Evolutionary conservation across 495 filamentous ascomycete species (phyloP), one percentile per base, ranked within the genome.

Genomic region (Daldinia concentrica): DNA sequence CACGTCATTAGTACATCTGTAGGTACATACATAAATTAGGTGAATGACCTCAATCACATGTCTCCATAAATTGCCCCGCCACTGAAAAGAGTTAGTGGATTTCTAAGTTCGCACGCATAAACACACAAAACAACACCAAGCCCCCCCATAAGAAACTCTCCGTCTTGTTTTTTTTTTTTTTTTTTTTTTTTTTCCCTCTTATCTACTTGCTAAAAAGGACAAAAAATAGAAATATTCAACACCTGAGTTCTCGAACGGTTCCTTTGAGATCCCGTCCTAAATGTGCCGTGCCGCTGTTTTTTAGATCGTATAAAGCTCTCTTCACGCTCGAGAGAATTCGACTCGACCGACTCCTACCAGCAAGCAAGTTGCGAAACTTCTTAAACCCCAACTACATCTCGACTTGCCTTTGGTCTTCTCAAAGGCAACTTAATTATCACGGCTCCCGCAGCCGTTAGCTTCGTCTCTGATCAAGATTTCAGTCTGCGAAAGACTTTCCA

Each of bases 391-490:
- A 48, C n/a, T 32, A 24, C 29, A 5, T 27, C 58, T 64, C 66
- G 76, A 78, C 76, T 76, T 79, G 89, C 88, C 89, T 91, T 91
- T 90, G 88, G 87, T 85, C 83, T 80, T 77, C 69, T 88, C 89
- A 90, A 92, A 91, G 90, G 87, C 85, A 80, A 80, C 73, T 62
- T 69, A 69, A 66, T 79, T 85, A 92, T 76, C 82, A 95, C 92
- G 92, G 91, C 91, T 90, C 80, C 80, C 77, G 78, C 79, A 86
- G 89, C 90, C 89, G 86, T 86, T 58, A 79, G 78, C 65, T 81
- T 85, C 66, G 83, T 89, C 74, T 89, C 85, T 82, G 88, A 93
- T 85, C 91, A 95, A 92, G 88, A 94, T 96, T 93, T 83, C 82
- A 82, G 84, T 80, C 78, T 83, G 74, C 81, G 82, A 70, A 80